phyloP scores from a whole-genome alignment of 2,329 filamentous ascomycete species.

The Coniochaeta sp. region DNA sequence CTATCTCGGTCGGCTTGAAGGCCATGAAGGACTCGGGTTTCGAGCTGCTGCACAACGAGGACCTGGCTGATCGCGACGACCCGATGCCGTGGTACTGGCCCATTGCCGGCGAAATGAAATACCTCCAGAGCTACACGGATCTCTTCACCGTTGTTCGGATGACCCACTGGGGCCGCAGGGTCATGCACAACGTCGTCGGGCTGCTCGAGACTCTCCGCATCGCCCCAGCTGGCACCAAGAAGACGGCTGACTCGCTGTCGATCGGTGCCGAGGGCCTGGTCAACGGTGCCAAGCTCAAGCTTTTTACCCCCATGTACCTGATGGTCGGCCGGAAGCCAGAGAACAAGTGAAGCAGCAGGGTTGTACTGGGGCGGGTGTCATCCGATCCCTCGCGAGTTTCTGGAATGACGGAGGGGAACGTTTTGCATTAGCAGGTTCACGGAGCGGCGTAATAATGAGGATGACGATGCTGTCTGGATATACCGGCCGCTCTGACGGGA shows the following conservation, averaged over 20 bases:
- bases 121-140: conserved; percentile 74
- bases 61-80: conserved; percentile 72
- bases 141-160: conserved; percentile 79
- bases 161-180: conserved; percentile 72
- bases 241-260: conserved; percentile 88
- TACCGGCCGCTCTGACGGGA: background rate
- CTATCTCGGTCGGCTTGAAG: conserved; percentile 67
- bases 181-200: conserved; percentile 72
- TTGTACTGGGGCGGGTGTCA: background rate
- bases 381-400: background rate
- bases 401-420: background rate
- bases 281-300: conserved; percentile 74
- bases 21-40: conserved; percentile 89
- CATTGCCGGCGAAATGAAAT: conserved; percentile 73
- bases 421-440: background rate
- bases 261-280: conserved; percentile 78
- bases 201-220: conserved; percentile 66
- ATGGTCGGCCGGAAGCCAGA: conserved; percentile 85
- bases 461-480: background rate
- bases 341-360: background rate
- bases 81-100: conserved; percentile 90
- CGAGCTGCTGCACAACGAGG: conserved; percentile 73
- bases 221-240: conserved; percentile 78
- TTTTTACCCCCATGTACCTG: conserved; percentile 99
- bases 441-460: background rate